phyloP scores from a whole-genome alignment of 768 basidiomycete genomes.

The Sutorius australiensis region DNA sequence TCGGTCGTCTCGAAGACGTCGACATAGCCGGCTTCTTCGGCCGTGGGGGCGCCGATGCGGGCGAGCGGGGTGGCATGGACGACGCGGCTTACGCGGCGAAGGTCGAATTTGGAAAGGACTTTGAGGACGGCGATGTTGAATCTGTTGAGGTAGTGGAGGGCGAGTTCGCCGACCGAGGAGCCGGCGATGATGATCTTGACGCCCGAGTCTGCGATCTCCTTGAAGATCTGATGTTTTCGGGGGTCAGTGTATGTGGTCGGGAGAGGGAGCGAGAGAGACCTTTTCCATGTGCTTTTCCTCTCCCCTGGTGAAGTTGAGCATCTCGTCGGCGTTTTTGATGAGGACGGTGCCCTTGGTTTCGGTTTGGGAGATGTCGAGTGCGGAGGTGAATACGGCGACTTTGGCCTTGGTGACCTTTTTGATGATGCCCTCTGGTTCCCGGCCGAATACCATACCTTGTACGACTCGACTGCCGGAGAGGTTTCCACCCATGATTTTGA shows the following conservation, averaged over 20 bases:
- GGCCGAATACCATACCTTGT: constrained; percentile 96
- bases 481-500: constrained; percentile 96
- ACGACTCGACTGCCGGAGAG: constrained; percentile 84
- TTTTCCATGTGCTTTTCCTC: constrained; percentile 98
- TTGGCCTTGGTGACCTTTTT: constrained; percentile 85
- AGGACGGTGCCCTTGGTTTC: constrained; percentile 99
- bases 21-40: constrained; percentile 92
- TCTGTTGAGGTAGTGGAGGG: constrained; percentile 94
- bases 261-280: constrained; percentile 30
- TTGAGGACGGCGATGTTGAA: constrained; percentile 93
- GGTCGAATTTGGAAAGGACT: constrained; percentile 96
- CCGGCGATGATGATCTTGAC: constrained; percentile 94
- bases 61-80: constrained; percentile 96
- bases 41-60: constrained; percentile 90
- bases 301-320: constrained; percentile 93
- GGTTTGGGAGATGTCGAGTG: constrained; percentile 91
- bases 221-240: constrained; percentile 69
- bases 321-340: constrained; percentile 91
- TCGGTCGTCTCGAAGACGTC: constrained; percentile 95
- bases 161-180: constrained; percentile 89
- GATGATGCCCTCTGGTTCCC: constrained; percentile 88
- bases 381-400: constrained; percentile 93
- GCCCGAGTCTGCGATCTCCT: constrained; percentile 95
- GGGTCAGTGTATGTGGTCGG: background rate
- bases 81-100: constrained; percentile 90